These are phyloP conservation scores for Cryomyces minteri DNA, from an alignment of 495 filamentous ascomycete species.

Conservation along the genomic window DNA sequence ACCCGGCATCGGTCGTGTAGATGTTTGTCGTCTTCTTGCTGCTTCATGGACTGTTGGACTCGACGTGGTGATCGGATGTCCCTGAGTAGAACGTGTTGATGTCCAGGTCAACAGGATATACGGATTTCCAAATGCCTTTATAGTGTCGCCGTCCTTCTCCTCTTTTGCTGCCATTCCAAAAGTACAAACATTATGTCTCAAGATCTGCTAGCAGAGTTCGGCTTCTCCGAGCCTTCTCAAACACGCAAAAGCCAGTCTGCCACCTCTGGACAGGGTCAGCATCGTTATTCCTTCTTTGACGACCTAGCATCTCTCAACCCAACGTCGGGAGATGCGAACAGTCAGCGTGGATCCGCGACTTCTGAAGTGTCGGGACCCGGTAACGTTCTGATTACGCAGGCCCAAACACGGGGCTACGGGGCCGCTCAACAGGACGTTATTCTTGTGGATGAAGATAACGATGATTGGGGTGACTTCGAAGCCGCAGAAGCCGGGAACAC, in stretches of 20 bases:
- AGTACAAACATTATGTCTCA: slow-evolving; percentile 39
- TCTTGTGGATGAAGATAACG: slow-evolving; percentile 28
- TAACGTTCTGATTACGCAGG: neutral
- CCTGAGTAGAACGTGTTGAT: neutral
- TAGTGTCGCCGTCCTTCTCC: neutral
- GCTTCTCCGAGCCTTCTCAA: slow-evolving; percentile 6
- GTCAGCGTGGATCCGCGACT: slow-evolving; percentile 15
- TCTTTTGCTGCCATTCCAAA: too few relatives aligned
- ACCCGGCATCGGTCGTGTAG: too few relatives aligned
- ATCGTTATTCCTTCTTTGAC: neutral
- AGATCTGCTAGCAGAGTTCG: slow-evolving; percentile 58
- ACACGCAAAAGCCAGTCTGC: slow-evolving; percentile 7
- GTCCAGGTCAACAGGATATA: neutral
- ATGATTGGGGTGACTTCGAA: slow-evolving; percentile 66
- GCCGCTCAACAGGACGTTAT: too few relatives aligned
- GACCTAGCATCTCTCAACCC: slow-evolving; percentile 3
- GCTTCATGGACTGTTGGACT: neutral
- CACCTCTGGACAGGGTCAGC: neutral
- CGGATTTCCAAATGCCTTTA: neutral
- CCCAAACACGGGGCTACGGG: slow-evolving; percentile 6
- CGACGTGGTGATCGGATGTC: neutral
- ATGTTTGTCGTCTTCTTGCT: neutral
- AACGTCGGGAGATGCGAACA: slow-evolving; percentile 1
- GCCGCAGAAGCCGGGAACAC: slow-evolving; percentile 19
- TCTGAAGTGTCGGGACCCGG: slow-evolving; percentile 27